Conservation (phyloP, 441 rosid species). For the Euphorbia schlechtendalii region DNA sequence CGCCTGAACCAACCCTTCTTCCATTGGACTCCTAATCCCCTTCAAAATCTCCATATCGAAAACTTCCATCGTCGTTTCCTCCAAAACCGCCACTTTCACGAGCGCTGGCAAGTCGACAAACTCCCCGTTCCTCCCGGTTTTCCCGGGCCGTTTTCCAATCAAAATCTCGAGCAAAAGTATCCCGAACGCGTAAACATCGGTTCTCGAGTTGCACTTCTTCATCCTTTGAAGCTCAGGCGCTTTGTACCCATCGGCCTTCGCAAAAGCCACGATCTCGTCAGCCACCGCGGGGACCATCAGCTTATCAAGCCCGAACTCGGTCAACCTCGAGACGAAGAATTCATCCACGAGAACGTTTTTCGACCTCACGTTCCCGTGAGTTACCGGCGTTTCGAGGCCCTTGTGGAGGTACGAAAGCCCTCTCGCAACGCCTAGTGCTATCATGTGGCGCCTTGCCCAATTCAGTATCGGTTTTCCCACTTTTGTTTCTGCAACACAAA, state of each 20-base stretch:
- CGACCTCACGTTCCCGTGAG: conserved; percentile 84
- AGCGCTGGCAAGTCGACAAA: conserved; percentile 74
- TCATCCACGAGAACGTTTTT: conserved; percentile 91
- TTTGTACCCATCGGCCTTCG: conserved; percentile 81
- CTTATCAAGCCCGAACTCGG: conserved; percentile 89
- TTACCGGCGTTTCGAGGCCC: conserved; percentile 68
- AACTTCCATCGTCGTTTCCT: conserved; percentile 92
- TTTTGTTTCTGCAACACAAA: conserved; percentile 48
- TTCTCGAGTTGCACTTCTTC: conserved; percentile 94
- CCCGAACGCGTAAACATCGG: conserved; percentile 91
- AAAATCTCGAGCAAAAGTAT: conserved; percentile 80
- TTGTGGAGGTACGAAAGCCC: conserved; percentile 84
- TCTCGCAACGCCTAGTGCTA: conserved; percentile 79
- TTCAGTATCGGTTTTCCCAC: conserved; percentile 69
- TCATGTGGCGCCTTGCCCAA: conserved; percentile 95
- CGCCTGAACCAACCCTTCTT: conserved; percentile 91
- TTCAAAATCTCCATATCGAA: conserved; percentile 76
- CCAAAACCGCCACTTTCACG: conserved; percentile 91
- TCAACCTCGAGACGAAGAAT: conserved; percentile 68
- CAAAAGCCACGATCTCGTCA: conserved; percentile 83
- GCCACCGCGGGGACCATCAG: conserved; percentile 86
- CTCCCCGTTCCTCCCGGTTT: conserved; percentile 51
- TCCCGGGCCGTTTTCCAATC: conserved; percentile 89
- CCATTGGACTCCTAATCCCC: conserved; percentile 90
- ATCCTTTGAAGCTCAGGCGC: conserved; percentile 94